Evolutionary conservation across 352 stramenopile genomes (phyloP), one percentile per base, ranked within the genome.

Genomic region (Globisporangium cylindrosporum): DNA sequence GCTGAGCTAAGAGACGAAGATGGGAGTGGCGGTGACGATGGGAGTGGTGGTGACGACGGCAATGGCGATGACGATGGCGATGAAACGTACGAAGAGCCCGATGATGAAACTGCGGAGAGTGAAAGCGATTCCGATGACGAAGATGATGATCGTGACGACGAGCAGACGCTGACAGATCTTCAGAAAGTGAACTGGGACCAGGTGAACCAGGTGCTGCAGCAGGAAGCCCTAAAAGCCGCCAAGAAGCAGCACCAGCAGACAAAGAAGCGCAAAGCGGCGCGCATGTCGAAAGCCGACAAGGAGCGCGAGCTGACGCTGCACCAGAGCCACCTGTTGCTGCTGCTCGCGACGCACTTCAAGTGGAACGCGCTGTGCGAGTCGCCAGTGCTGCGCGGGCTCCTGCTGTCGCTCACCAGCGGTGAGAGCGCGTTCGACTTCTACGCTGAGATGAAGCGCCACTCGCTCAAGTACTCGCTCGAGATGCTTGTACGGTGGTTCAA

Each of bases 401-500:
- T 93, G 64, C 69, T 92, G 53, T 94, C 87, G 62, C 68, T 92
- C 15, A 82, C 81, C 4, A 53, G 69, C 0, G 84, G 69, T 27
- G 66, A 78, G 10, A 68, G 60, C 10, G 7, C 46, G 20, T 54
- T 84, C 32, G 81, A 91, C 67, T 87, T 89, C 53, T 79, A 79
- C 27, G 51, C 56, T 4, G 74, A 83, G 3, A 60, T 81, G 54
- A 72, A 72, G 20, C 41, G 64, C 36, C 74, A 79, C 38, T 76
- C 75, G 27, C 73, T 83, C 55, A 55, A 61, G 62, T 93, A 91
- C 66, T 76, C 72, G 41, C 58, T 93, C 58, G 77, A 92, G 70
- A 71, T 86, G 64, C 71, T 95, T 15, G 68, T 93, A 69, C 81
- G 77, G 20, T 95, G 88, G 87, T 91, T 93, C 57, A 63, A 73